Conservation (phyloP, 352 stramenopile species). For the Phytophthora niederhauseri region DNA sequence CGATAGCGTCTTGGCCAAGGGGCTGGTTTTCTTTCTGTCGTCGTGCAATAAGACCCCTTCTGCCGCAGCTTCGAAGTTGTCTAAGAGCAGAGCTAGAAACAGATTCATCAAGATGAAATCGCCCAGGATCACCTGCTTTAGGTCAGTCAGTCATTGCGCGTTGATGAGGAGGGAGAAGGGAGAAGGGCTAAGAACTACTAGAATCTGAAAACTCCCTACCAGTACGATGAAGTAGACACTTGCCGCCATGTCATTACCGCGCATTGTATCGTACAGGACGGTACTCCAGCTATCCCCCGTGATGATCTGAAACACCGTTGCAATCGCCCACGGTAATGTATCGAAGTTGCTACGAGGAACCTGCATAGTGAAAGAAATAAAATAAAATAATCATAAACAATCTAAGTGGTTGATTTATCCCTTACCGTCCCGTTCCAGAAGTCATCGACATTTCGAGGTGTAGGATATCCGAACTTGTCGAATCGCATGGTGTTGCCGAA, state of each 20-base stretch:
- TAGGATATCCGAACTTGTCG: conserved; percentile 66
- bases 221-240: conserved; percentile 86
- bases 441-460: conserved; percentile 35
- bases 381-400: not conserved
- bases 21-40: not conserved
- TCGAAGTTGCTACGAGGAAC: conserved; percentile 87
- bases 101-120: conserved; percentile 93
- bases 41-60: not conserved
- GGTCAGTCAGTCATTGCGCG: not conserved
- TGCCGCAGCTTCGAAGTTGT: conserved; percentile 18
- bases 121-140: conserved; percentile 78
- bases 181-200: not conserved
- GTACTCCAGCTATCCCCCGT: conserved; percentile 94
- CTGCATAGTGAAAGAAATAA: conserved; percentile 23
- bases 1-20: not conserved
- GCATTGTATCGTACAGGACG: conserved; percentile 93
- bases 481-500: conserved; percentile 94
- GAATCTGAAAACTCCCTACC: conserved; percentile 22
- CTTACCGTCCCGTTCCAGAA: conserved; percentile 65
- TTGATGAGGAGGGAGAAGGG: not conserved
- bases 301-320: conserved; percentile 93
- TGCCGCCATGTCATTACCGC: conserved; percentile 52
- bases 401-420: not conserved
- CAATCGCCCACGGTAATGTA: conserved; percentile 64
- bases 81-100: conserved; percentile 92